Conservation (phyloP, 2,329 filamentous ascomycete species). For the Botryotinia globosa region DNA sequence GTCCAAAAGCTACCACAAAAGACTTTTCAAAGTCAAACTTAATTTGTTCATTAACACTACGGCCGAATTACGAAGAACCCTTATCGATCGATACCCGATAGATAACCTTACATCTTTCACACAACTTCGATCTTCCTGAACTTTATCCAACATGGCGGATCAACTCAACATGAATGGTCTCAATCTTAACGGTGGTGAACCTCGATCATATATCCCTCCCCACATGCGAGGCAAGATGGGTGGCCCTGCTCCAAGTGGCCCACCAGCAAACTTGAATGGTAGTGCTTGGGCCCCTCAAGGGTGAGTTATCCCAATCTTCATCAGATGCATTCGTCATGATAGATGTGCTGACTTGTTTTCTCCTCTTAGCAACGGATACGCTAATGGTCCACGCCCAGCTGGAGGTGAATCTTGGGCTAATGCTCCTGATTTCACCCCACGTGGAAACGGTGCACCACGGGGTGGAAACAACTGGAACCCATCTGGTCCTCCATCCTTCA, state of each 20-base stretch:
- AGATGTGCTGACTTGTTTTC: slow-evolving; percentile 27
- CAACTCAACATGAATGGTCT: slow-evolving; percentile 80
- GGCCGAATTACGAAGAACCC: slow-evolving; percentile 11
- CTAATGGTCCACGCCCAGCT: slow-evolving; percentile 35
- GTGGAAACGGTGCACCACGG: slow-evolving; percentile 34
- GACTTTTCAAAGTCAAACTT: neutral
- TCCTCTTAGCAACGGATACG: slow-evolving; percentile 49
- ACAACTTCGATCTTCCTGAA: slow-evolving; percentile 9
- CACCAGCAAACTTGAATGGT: slow-evolving; percentile 50
- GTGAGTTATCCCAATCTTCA: slow-evolving; percentile 44
- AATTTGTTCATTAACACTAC: slow-evolving; percentile 23
- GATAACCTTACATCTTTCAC: slow-evolving; percentile 24
- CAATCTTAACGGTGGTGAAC: slow-evolving; percentile 55
- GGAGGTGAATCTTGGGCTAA: slow-evolving; percentile 38
- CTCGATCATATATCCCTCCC: slow-evolving; percentile 79
- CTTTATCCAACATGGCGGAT: slow-evolving; percentile 65
- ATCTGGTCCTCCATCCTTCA: slow-evolving; percentile 36
- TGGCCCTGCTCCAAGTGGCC: slow-evolving; percentile 30
- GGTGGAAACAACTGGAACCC: slow-evolving; percentile 42
- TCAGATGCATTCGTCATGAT: neutral
- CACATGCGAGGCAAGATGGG: slow-evolving; percentile 67
- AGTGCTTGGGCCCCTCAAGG: slow-evolving; percentile 57
- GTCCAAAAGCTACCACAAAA: slow-evolving; percentile 22
- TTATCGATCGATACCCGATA: slow-evolving; percentile 9
- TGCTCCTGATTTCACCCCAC: slow-evolving; percentile 41